phyloP scores from a whole-genome alignment of 1,284 basidiomycete species.

The Cryptococcus sp. region DNA sequence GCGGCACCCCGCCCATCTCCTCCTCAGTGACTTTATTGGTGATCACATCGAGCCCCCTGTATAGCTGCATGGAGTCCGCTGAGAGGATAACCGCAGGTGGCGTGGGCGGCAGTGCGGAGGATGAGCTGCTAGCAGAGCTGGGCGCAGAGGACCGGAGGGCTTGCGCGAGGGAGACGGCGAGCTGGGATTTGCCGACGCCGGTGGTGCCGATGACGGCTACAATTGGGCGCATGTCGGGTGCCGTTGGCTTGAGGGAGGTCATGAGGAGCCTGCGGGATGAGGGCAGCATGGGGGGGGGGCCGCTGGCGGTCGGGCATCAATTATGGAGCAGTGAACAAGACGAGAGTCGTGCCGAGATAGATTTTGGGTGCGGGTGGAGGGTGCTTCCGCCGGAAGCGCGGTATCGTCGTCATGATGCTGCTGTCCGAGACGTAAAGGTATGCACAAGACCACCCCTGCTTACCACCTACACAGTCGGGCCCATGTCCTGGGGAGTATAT shows the following conservation, averaged over 20 bases:
- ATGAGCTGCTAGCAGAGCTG: not conserved
- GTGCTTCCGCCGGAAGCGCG: too few relatives aligned
- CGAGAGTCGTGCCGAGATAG: not conserved
- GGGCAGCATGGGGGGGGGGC: not conserved
- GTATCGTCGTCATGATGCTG: too few relatives aligned
- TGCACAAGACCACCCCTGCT: too few relatives aligned
- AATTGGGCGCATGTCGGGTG: slow-evolving; percentile 20
- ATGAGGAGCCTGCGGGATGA: not conserved
- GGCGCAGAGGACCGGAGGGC: slow-evolving; percentile 21
- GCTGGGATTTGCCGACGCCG: slow-evolving; percentile 92
- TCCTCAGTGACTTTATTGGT: slow-evolving; percentile 85
- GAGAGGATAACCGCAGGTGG: slow-evolving; percentile 63
- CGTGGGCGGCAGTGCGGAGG: not conserved
- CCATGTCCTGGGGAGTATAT: too few relatives aligned
- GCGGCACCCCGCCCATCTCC: slow-evolving; percentile 77
- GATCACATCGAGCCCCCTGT: slow-evolving; percentile 87
- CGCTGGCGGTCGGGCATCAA: not conserved
- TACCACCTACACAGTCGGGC: too few relatives aligned
- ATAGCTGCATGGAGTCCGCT: slow-evolving; percentile 97
- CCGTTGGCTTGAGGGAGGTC: not conserved
- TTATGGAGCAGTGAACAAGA: not conserved
- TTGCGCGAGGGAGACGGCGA: slow-evolving; percentile 82
- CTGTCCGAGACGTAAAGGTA: too few relatives aligned
- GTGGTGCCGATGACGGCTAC: slow-evolving; percentile 89
- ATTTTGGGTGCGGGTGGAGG: not conserved